Evolutionary conservation across 1,284 basidiomycete species (phyloP), one percentile per base, ranked within the genome.

Genomic region (Cystobasidiaceae sp.): DNA sequence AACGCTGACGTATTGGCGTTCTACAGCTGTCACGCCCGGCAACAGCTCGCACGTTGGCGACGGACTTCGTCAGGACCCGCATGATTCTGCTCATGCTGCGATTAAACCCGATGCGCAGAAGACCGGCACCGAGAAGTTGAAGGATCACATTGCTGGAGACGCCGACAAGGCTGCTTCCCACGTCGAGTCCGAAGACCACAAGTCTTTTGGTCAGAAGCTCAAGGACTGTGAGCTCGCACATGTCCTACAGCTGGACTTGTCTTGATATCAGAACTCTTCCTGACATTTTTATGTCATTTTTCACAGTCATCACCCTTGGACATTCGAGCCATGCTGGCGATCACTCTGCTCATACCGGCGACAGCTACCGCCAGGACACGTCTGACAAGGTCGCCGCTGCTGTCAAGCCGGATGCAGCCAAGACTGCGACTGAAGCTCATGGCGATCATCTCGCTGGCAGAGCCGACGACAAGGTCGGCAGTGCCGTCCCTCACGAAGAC

Each of bases 131-230:
- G 37, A 51, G 15, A 5, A 46, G 4, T 30, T 43, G 11, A 54
- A 64, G 30, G 61, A 64, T 23, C 25, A 64, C 21, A 43, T 44
- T 15, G 25, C 33, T 30, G 61, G 61, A 15, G 34, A 55, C 15
- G 48, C 39, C 19, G 61, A 64, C 30, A 28, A 56, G 15, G 27
- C 52, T 13, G 48, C 33, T 32, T 51, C 46, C 3, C 46, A 64
- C 37, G 61, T 43, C 27, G 27, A 49, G 33, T 43, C 61, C 11
- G 37, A 64, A 25, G 44, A 41, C 28, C 21, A 64, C 51, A 64
- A 64, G 52, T 46, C 52, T 45, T n/a, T 64, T 32, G 32, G n/a
- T 1, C 61, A 64, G 61, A 64, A 64, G 41, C 41, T 64, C 43
- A 64, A 56, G 43, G 51, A 56, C 25, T 56, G 39, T 45, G 48